These are phyloP conservation scores for Penicillium ucsense DNA, from an alignment of 495 filamentous ascomycete species.

Conservation along the genomic window DNA sequence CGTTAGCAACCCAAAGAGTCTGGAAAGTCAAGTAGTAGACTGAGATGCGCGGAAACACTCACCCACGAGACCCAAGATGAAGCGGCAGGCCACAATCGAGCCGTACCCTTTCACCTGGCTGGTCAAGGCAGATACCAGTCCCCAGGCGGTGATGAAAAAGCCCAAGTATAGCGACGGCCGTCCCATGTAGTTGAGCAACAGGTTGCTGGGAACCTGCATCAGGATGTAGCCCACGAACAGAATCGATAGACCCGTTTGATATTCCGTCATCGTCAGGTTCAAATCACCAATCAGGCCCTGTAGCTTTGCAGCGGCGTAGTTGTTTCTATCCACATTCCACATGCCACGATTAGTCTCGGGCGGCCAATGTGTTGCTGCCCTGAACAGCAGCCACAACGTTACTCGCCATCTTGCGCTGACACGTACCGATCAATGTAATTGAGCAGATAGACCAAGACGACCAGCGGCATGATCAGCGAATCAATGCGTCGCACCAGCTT, in stretches of 20 bases:
- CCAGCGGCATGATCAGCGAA: conserved; percentile 43
- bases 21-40: no score
- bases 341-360: conserved; percentile 3
- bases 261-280: conserved; percentile 28
- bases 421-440: conserved; percentile 46
- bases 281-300: conserved; percentile 42
- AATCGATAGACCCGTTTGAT: conserved; percentile 39
- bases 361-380: no score
- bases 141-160: conserved; percentile 46
- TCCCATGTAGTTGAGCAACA: conserved; percentile 49
- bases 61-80: conserved; percentile 41
- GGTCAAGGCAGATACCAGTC: conserved; percentile 40
- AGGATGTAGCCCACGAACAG: conserved; percentile 47
- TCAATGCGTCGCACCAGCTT: conserved; percentile 42
- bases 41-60: background rate
- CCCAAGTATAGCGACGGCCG: conserved; percentile 38
- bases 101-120: conserved; percentile 42
- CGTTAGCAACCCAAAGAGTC: no score
- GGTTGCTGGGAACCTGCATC: conserved; percentile 51
- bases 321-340: conserved; percentile 27
- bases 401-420: no score
- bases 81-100: conserved; percentile 45
- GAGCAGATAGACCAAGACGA: conserved; percentile 47
- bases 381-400: no score
- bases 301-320: conserved; percentile 46